A percentile compares a stretch with the other conserved stretches of the same genome.
These are phyloP conservation scores for Naganishia randhawae DNA, from an alignment of 768 basidiomycete species.

Conservation along the genomic window DNA sequence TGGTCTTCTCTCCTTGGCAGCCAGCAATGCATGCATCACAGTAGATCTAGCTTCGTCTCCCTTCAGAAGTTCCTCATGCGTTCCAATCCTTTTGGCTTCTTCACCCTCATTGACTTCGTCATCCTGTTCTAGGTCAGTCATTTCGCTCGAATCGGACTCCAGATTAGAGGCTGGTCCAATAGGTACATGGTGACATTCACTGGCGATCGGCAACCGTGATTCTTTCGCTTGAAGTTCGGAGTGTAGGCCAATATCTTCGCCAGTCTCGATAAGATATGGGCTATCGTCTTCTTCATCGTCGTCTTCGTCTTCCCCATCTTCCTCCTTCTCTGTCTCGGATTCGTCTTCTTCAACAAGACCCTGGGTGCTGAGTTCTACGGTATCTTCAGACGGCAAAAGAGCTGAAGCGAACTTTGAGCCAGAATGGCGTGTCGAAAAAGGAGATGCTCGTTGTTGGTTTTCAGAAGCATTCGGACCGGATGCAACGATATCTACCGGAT, in stretches of 20 bases:
- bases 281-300: slow-evolving; percentile 18
- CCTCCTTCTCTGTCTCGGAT: slow-evolving; percentile 9
- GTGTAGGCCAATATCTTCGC: not conserved
- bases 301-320: not conserved
- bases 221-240: not conserved
- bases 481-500: slow-evolving; percentile 9
- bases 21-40: no score
- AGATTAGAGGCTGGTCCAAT: not conserved
- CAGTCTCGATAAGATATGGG: slow-evolving; percentile 12
- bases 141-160: slow-evolving; percentile 1
- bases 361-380: not conserved
- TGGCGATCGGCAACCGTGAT: not conserved
- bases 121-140: not conserved
- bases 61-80: not conserved
- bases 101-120: not conserved
- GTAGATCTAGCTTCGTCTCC: slow-evolving; percentile 8
- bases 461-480: not conserved
- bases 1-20: not conserved
- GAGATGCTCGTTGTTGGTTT: not conserved
- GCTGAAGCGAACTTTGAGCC: not conserved
- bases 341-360: not conserved
- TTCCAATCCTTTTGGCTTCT: not conserved
- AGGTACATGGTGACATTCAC: not conserved
- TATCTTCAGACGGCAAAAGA: not conserved
- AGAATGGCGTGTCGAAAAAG: not conserved